Evolutionary conservation across 2,329 filamentous ascomycete species (phyloP), one percentile per base, ranked within the genome.

Genomic region (Lasiodiplodia sp.): DNA sequence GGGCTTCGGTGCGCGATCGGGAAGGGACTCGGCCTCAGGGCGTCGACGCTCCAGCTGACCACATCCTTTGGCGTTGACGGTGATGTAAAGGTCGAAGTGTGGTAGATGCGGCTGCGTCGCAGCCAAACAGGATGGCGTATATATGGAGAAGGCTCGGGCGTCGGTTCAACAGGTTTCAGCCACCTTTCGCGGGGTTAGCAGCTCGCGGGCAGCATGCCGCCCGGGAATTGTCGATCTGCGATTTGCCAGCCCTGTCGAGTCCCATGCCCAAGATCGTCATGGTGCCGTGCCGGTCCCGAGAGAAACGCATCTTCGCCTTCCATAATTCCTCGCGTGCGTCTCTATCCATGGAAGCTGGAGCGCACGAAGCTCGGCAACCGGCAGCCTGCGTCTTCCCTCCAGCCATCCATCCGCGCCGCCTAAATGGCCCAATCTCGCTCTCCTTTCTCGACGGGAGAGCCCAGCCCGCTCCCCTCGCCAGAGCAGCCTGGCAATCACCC

Each of bases 11-110:
- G 18, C 38, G 18, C 14, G 38, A 44, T 14, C 4, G 38, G 14
- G 38, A 44, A 44, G 16, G 40, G 40, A 44, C 40, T 2, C 6
- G 16, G 16, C 16, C 18, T 44, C 40, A 44, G 40, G 38, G 18
- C 38, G 38, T 63, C 16, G 60, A 25, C 37, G 60, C 60, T 64
- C 37, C 60, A 64, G 60, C 51, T 64, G 60, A 64, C 47, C n/a
- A 38, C 60, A 47, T 47, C 60, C 11, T 34, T 34, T 34, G 31
- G 31, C 25, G 60, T 44, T 11, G 58, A 12, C 38, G 23, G 37
- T 64, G 60, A 64, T 64, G 60, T 64, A 31, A 47, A n/a, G 10
- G 38, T 23, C 25, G 40, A 18, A 28, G 57, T 10, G 55, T 34
- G 31, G 7, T 2, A 16, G 44, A 47, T n/a, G 44, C 14, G 44